Evolutionary conservation across 768 basidiomycete species (phyloP), one percentile per base, ranked within the genome.

Genomic region (Psilocybe azurescens): DNA sequence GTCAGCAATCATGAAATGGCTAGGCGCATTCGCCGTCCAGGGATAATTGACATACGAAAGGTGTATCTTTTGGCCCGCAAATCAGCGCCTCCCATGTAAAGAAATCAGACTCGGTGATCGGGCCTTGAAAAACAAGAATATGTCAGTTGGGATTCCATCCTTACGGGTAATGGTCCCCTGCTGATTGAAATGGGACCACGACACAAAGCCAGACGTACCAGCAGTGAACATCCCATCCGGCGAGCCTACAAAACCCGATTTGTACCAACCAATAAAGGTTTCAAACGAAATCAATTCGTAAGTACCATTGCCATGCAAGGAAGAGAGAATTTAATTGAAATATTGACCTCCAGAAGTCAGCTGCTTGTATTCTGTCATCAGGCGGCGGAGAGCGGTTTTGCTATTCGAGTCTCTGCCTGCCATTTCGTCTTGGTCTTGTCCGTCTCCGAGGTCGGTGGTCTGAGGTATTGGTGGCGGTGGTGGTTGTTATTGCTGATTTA

Each of bases 181-280:
- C 8, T 36, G 28, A 52, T 49, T 63, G 28, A 49, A 53, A 62
- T 61, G 46, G 52, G 16, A 46, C 41, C 44, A 36, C 33, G 41
- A 6, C 24, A 24, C 24, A 24, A 58, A 1, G 32, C 44, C 57
- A 54, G 18, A 49, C 74, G 61, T 65, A 85, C 90, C 94, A 62
- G 96, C 95, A 53, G 95, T 97, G 73, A 97, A 97, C 95, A 98
- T 97, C 58, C 89, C 91, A 75, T 98, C 96, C 5, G 93, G 92
- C 14, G 93, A 89, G 66, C 91, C 91, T 92, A 56, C 53, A 53
- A 44, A 16, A 5, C 3, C 41, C 38, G 38, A 39, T 9, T 39
- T 39, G 38, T 39, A 2, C 38, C 38, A 39, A 39, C 3, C 38
- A 39, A 39, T 39, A 39, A 39, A 2, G 24, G 24, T 24, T 24